phyloP scores from a whole-genome alignment of 2,329 filamentous ascomycete genomes.

The Ceratocystiopsis sp. region DNA sequence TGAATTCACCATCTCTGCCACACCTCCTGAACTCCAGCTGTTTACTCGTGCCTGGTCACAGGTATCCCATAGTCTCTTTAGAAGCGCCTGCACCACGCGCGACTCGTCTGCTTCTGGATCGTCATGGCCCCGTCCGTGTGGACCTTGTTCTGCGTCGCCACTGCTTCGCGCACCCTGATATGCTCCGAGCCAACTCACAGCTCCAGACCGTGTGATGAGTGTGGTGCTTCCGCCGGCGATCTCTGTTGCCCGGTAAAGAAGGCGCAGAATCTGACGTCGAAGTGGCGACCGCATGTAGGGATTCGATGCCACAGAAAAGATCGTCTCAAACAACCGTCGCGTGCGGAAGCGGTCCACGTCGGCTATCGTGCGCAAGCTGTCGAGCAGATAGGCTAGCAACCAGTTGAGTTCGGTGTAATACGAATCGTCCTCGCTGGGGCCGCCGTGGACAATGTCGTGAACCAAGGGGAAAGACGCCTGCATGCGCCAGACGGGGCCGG shows the following conservation, averaged over 20 bases:
- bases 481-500: conserved; percentile 54
- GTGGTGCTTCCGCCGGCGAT: conserved; percentile 61
- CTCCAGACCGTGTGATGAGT: conserved; percentile 59
- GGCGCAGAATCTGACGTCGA: conserved; percentile 39
- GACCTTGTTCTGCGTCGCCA: conserved; percentile 1
- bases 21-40: conserved; percentile 44
- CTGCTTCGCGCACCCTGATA: conserved; percentile 24
- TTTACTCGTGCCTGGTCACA: conserved; percentile 49
- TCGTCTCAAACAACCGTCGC: conserved; percentile 54
- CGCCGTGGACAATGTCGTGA: conserved; percentile 41
- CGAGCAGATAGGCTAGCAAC: conserved; percentile 55
- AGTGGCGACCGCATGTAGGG: conserved; percentile 43
- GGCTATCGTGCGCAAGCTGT: conserved; percentile 39
- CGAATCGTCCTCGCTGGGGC: conserved; percentile 54
- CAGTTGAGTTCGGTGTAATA: conserved; percentile 59
- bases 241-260: conserved; percentile 50
- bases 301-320: conserved; percentile 52
- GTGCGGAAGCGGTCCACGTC: conserved; percentile 46
- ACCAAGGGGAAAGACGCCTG: conserved; percentile 50
- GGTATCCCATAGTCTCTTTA: conserved; percentile 41
- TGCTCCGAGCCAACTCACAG: conserved; percentile 57
- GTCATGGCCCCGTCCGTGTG: not conserved
- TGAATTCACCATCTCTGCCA: conserved; percentile 5
- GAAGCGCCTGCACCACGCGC: conserved; percentile 35
- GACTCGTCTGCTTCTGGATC: conserved; percentile 16